phyloP scores from a whole-genome alignment of 176 grass and related monocot species.

The Hsuehochloa calcarea region DNA sequence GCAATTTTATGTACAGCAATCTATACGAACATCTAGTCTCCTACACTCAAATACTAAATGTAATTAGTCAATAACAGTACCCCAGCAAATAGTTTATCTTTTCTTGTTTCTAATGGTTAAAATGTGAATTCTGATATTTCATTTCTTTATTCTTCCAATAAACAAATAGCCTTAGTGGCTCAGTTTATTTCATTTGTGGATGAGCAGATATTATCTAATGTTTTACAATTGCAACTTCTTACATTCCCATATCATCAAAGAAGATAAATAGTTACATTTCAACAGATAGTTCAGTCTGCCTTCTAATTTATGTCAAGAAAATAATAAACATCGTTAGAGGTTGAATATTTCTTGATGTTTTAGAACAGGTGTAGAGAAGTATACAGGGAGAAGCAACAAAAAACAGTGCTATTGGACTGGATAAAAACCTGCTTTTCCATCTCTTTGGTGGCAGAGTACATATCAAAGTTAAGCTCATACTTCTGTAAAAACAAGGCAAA shows the following conservation, averaged over 20 bases:
- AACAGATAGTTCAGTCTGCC: background rate
- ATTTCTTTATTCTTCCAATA: constrained; percentile 3
- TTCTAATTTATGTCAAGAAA: background rate
- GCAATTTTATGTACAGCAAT: background rate
- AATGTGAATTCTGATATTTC: background rate
- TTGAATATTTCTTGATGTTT: background rate
- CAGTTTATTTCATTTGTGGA: background rate
- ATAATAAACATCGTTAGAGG: background rate
- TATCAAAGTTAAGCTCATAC: constrained; percentile 94
- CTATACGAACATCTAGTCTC: background rate
- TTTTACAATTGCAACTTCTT: constrained; percentile 1
- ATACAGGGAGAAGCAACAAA: background rate
- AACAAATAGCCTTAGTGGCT: background rate
- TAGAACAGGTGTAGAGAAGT: background rate
- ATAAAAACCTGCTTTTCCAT: constrained; percentile 78
- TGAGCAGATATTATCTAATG: background rate
- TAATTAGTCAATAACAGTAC: background rate
- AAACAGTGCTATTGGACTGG: background rate
- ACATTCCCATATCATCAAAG: background rate
- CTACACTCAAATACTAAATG: background rate
- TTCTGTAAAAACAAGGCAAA: constrained; percentile 86
- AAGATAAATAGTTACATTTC: background rate
- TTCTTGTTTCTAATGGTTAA: constrained; percentile 20
- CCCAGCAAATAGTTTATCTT: background rate
- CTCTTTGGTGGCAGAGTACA: constrained; percentile 88